These are phyloP conservation scores for Boletus huronensis DNA, from an alignment of 768 basidiomycete genomes.

Conservation along the genomic window DNA sequence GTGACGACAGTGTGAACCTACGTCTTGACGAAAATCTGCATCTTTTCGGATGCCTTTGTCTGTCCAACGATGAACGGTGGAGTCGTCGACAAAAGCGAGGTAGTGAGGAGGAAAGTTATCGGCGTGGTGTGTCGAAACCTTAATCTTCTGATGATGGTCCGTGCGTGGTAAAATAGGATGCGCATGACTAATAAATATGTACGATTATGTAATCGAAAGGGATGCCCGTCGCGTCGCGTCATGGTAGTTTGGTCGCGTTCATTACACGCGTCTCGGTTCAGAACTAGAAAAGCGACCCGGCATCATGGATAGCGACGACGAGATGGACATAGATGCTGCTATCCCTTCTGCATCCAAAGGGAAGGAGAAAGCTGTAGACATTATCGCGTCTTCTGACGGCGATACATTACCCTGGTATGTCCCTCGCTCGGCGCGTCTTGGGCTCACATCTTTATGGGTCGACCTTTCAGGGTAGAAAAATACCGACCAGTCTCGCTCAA, in stretches of 20 bases:
- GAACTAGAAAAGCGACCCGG: background rate
- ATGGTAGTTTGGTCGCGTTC: background rate
- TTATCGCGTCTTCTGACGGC: slow-evolving; percentile 39
- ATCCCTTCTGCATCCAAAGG: slow-evolving; percentile 46
- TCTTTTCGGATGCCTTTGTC: slow-evolving; percentile 72
- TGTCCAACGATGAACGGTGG: slow-evolving; percentile 92
- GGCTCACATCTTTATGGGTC: background rate
- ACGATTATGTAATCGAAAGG: slow-evolving; percentile 1
- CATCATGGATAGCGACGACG: slow-evolving; percentile 56
- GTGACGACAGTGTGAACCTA: slow-evolving; percentile 36
- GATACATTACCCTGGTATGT: slow-evolving; percentile 85
- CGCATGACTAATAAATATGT: slow-evolving; percentile 11
- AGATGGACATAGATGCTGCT: slow-evolving; percentile 43
- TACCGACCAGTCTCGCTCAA: slow-evolving; percentile 88
- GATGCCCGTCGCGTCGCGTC: slow-evolving; percentile 24
- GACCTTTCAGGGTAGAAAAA: slow-evolving; percentile 83
- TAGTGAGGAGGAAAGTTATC: slow-evolving; percentile 21
- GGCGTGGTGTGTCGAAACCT: slow-evolving; percentile 18
- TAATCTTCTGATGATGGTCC: slow-evolving; percentile 41
- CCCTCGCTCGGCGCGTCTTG: background rate
- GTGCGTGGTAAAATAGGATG: slow-evolving; percentile 33
- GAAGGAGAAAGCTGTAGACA: slow-evolving; percentile 62
- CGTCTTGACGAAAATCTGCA: slow-evolving; percentile 99
- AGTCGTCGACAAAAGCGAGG: slow-evolving; percentile 88
- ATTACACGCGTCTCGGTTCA: background rate